Conservation (phyloP, 2,329 filamentous ascomycete genomes). For the Arthrocladium fulminans region DNA sequence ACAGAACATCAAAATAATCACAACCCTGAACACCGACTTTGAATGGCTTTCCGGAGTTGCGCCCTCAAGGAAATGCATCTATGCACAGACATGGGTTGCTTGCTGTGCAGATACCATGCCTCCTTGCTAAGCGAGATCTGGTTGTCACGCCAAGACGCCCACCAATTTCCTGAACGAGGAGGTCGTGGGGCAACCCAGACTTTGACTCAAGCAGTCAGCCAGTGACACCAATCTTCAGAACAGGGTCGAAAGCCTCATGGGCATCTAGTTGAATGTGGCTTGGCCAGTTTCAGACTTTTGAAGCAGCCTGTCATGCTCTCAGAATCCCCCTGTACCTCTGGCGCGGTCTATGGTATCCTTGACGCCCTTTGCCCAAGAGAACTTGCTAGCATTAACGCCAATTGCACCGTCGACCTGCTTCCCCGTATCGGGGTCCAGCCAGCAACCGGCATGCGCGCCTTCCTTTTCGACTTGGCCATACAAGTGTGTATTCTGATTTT, state of each 20-base stretch:
- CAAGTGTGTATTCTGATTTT: slow-evolving; percentile 58
- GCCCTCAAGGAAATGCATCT: no score
- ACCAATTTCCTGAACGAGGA: no score
- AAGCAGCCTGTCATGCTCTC: not conserved
- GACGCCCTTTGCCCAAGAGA: slow-evolving; percentile 51
- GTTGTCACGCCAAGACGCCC: no score
- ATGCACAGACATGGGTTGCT: no score
- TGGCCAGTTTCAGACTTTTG: not conserved
- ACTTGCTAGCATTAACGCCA: slow-evolving; percentile 45
- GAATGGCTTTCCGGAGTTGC: no score
- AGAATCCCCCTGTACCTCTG: slow-evolving; percentile 49
- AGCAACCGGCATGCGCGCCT: slow-evolving; percentile 49
- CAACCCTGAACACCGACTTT: no score
- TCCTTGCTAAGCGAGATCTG: no score
- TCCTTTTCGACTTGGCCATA: slow-evolving; percentile 44
- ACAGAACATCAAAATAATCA: no score
- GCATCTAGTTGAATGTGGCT: not conserved
- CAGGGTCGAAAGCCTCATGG: not conserved
- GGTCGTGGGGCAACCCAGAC: no score
- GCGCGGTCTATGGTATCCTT: slow-evolving; percentile 51
- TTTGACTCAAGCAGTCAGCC: no score
- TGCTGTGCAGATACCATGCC: no score
- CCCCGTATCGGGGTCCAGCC: slow-evolving; percentile 46
- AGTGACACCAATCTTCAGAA: no score
- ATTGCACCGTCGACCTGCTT: slow-evolving; percentile 42